Percentiles rank a stretch among this genome's conserved stretches.
Evolutionary conservation across 2,329 filamentous ascomycete species (phyloP).

Genomic region (Trichoderma breve): DNA sequence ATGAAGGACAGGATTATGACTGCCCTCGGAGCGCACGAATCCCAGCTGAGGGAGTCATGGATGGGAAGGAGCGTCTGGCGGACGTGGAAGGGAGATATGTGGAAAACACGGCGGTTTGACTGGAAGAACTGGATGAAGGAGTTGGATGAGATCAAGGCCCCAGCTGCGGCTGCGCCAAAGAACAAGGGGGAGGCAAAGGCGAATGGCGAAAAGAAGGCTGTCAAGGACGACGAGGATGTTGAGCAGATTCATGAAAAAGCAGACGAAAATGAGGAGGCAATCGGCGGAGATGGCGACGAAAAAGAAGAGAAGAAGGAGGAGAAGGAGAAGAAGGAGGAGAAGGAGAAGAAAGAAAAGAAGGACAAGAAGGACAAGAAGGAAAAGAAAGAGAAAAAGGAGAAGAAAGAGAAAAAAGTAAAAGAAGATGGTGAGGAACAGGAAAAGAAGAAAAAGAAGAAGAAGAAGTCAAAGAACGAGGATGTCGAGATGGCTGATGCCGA

Average conservation of each 20-base stretch:
- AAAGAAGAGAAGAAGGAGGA: neutral
- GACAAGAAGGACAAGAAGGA: conserved; percentile 9
- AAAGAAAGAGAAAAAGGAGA: neutral
- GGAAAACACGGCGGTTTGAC: conserved; percentile 51
- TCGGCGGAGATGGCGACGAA: neutral
- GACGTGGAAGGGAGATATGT: conserved; percentile 57
- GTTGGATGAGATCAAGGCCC: conserved; percentile 31
- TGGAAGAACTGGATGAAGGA: conserved; percentile 60
- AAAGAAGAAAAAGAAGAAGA: conserved; percentile 19
- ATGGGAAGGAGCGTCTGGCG: conserved; percentile 57
- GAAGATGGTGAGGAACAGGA: neutral
- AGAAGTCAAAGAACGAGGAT: conserved; percentile 1
- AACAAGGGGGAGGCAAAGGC: neutral
- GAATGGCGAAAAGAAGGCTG: neutral
- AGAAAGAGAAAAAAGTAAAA: neutral
- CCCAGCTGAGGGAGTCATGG: conserved; percentile 51
- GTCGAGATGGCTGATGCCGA: conserved; percentile 9
- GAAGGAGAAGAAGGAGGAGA: neutral
- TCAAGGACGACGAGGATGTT: neutral
- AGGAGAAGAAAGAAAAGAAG: neutral
- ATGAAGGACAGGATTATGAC: conserved; percentile 56
- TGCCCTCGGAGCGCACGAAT: conserved; percentile 47
- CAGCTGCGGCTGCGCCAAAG: conserved; percentile 21
- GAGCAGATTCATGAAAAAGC: neutral
- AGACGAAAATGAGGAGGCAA: neutral